These are phyloP conservation scores for Ceratocystis papillata DNA, from an alignment of 2,329 filamentous ascomycete species.

Conservation along the genomic window DNA sequence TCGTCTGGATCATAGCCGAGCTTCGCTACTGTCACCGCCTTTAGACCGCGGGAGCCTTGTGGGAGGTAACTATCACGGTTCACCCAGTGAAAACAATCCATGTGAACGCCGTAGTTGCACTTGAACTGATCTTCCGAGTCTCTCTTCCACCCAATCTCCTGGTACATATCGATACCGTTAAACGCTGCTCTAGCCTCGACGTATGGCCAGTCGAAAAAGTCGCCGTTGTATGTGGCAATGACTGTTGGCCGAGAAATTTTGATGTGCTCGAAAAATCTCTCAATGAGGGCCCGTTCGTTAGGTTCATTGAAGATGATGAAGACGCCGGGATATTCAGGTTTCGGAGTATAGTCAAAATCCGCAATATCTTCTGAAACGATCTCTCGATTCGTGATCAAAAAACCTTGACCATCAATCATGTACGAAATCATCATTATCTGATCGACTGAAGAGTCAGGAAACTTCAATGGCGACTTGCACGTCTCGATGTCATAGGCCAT, in stretches of 20 bases:
- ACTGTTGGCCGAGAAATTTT: constrained; percentile 91
- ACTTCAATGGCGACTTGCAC: constrained; percentile 88
- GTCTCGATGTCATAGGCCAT: constrained; percentile 99
- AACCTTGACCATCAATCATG: constrained; percentile 98
- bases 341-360: constrained; percentile 97
- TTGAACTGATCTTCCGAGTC: constrained; percentile 94
- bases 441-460: constrained; percentile 86
- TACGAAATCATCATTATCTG: constrained; percentile 99
- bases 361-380: constrained; percentile 95
- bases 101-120: constrained; percentile 89
- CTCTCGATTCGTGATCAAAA: constrained; percentile 93
- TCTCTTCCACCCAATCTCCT: constrained; percentile 92
- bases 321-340: constrained; percentile 84
- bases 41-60: constrained; percentile 91
- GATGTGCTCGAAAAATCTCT: constrained; percentile 89
- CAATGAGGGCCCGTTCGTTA: constrained; percentile 75
- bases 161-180: constrained; percentile 97
- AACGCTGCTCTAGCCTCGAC: constrained; percentile 88
- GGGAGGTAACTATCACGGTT: constrained; percentile 97
- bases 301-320: constrained; percentile 99
- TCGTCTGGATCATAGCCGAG: constrained; percentile 97
- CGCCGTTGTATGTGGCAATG: constrained; percentile 99
- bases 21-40: constrained; percentile 95
- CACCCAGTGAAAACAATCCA: constrained; percentile 99
- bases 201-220: constrained; percentile 99